A percentile compares a stretch with the other conserved stretches of the same genome.
These are phyloP conservation scores for Histomonas meleagridis DNA, from an alignment of 208 protist genomes.

Conservation along the genomic window DNA sequence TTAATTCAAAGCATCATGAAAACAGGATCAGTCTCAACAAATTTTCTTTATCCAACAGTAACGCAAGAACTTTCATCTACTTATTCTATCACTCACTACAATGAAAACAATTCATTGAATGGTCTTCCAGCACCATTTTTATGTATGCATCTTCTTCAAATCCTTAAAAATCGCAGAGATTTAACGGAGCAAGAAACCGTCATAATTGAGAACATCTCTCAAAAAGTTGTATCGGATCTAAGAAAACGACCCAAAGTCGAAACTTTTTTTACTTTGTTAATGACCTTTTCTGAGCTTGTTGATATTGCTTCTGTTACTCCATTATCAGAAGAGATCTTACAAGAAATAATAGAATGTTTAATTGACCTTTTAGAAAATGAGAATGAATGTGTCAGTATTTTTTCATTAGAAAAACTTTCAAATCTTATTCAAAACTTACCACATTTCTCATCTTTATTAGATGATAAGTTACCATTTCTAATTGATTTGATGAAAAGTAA, in stretches of 20 bases:
- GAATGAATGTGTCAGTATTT: no score
- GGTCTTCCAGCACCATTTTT: background rate
- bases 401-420: no score
- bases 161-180: background rate
- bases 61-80: background rate
- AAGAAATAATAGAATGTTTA: no score
- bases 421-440: no score
- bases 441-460: no score
- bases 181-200: background rate
- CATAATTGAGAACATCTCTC: background rate
- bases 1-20: background rate
- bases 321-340: no score
- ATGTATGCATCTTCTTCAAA: background rate
- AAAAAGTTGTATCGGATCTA: background rate
- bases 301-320: no score
- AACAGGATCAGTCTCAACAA: background rate
- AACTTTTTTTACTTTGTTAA: background rate
- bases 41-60: background rate
- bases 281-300: background rate
- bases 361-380: no score
- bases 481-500: no score
- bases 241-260: background rate
- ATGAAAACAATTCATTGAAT: background rate
- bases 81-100: background rate
- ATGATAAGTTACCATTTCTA: no score